phyloP scores from a whole-genome alignment of 192 early-diverging fungal species.

The Dimargaris cristalligena region DNA sequence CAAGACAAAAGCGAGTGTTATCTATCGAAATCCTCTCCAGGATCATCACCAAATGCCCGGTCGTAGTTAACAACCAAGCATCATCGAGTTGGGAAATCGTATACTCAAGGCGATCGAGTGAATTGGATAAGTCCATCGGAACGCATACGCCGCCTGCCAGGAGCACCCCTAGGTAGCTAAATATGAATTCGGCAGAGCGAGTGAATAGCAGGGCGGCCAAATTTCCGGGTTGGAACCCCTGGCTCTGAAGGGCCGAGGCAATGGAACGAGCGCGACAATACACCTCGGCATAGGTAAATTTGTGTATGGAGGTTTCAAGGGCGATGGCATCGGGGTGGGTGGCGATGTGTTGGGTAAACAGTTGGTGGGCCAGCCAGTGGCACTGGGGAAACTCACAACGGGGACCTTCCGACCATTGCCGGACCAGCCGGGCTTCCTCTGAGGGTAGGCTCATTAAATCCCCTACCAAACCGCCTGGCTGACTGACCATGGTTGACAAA shows the following conservation, averaged over 20 bases:
- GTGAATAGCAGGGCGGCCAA: not conserved
- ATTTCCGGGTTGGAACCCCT: not conserved
- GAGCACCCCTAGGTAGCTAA: not conserved
- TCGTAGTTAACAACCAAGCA: not conserved
- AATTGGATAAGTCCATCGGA: not conserved
- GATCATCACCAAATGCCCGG: not conserved
- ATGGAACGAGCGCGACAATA: not conserved
- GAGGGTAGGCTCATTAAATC: not conserved
- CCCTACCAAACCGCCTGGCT: not conserved
- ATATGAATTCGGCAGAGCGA: not conserved
- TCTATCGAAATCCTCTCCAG: not conserved
- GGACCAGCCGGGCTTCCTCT: not conserved
- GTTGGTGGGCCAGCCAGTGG: not conserved
- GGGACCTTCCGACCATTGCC: not conserved
- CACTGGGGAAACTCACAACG: not conserved
- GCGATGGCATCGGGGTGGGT: slow-evolving; percentile 2
- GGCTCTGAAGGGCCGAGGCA: not conserved
- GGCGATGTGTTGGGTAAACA: not conserved
- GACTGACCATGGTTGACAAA: not conserved
- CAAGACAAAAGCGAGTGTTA: not conserved
- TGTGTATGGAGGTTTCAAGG: not conserved
- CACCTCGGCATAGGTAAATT: not conserved
- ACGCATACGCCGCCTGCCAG: not conserved
- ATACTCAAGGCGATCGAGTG: not conserved
- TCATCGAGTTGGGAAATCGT: not conserved